Percentiles rank a stretch among this genome's conserved stretches.
phyloP scores from a whole-genome alignment of 805 yeast genomes.

The Kluyveromyces starmeri region DNA sequence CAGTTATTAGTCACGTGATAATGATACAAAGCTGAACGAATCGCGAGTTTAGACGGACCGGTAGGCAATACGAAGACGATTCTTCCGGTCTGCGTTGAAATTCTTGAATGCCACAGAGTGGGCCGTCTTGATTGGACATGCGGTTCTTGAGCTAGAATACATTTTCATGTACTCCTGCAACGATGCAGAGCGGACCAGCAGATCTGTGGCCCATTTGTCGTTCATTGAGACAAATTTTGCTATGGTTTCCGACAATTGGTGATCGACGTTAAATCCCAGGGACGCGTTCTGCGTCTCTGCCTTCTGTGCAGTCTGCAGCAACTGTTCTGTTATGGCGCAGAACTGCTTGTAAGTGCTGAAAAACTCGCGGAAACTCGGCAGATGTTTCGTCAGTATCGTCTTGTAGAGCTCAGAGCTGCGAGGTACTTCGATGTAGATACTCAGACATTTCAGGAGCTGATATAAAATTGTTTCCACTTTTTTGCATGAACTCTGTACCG shows the following conservation, averaged over 20 bases:
- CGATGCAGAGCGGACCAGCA: slow-evolving; percentile 12
- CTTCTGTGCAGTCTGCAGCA: slow-evolving; percentile 10
- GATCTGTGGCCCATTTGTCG: slow-evolving; percentile 11
- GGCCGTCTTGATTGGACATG: not conserved
- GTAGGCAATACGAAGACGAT: slow-evolving; percentile 3
- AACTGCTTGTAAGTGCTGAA: slow-evolving; percentile 16
- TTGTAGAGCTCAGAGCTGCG: slow-evolving; percentile 11
- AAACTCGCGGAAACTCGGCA: slow-evolving; percentile 16
- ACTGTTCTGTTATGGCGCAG: slow-evolving; percentile 8
- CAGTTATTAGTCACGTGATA: too few species aligned
- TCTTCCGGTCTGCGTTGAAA: slow-evolving; percentile 1
- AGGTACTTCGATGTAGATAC: slow-evolving; percentile 15
- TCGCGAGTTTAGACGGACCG: slow-evolving; percentile 3
- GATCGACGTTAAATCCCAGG: slow-evolving; percentile 12
- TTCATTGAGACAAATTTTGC: slow-evolving; percentile 13
- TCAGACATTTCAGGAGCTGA: slow-evolving; percentile 14
- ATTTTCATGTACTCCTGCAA: slow-evolving; percentile 12
- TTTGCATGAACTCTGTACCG: slow-evolving; percentile 1
- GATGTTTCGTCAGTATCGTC: slow-evolving; percentile 11
- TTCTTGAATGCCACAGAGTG: not conserved
- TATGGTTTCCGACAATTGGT: slow-evolving; percentile 10
- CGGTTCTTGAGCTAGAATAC: too few species aligned
- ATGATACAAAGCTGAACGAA: too few species aligned
- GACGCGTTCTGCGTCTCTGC: slow-evolving; percentile 11
- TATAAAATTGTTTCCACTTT: slow-evolving; percentile 11